Percentiles rank a stretch among this genome's conserved stretches.
Conservation (phyloP, 2,329 filamentous ascomycete species). For the Xylariomycetidae sp. region DNA sequence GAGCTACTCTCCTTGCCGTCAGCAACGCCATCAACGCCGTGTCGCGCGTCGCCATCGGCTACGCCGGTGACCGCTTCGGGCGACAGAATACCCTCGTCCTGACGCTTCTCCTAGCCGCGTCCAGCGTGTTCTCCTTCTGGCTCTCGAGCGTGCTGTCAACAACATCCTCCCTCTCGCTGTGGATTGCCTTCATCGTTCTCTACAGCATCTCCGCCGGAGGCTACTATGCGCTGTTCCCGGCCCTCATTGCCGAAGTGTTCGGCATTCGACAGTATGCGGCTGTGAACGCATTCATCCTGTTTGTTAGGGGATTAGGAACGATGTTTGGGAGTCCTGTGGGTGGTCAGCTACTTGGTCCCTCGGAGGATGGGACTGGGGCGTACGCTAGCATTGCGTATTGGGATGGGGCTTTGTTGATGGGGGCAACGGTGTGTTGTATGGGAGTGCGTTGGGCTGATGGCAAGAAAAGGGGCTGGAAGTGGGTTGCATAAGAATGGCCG, state of each 20-base stretch:
- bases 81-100: constrained; percentile 43
- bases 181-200: constrained; percentile 36
- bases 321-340: constrained; percentile 42
- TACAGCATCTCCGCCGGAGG: constrained; percentile 40
- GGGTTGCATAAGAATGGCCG: constrained; percentile 29
- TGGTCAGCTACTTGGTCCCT: constrained; percentile 32
- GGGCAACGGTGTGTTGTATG: constrained; percentile 32
- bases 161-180: constrained; percentile 26
- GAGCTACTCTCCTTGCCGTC: constrained; percentile 39
- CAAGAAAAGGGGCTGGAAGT: constrained; percentile 34
- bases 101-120: constrained; percentile 32
- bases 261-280: constrained; percentile 41
- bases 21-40: constrained; percentile 42
- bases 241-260: constrained; percentile 43
- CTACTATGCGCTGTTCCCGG: constrained; percentile 42
- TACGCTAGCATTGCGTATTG: constrained; percentile 36
- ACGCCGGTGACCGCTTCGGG: constrained; percentile 40
- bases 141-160: constrained; percentile 24
- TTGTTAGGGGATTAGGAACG: constrained; percentile 37
- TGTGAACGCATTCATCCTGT: constrained; percentile 43
- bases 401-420: constrained; percentile 36
- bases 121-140: constrained; percentile 35
- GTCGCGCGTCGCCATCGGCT: constrained; percentile 38
- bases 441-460: constrained; percentile 38
- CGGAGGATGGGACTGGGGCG: constrained; percentile 24